These are phyloP conservation scores for Aphanoascus verrucosus DNA, from an alignment of 2,329 filamentous ascomycete genomes.

Conservation along the genomic window DNA sequence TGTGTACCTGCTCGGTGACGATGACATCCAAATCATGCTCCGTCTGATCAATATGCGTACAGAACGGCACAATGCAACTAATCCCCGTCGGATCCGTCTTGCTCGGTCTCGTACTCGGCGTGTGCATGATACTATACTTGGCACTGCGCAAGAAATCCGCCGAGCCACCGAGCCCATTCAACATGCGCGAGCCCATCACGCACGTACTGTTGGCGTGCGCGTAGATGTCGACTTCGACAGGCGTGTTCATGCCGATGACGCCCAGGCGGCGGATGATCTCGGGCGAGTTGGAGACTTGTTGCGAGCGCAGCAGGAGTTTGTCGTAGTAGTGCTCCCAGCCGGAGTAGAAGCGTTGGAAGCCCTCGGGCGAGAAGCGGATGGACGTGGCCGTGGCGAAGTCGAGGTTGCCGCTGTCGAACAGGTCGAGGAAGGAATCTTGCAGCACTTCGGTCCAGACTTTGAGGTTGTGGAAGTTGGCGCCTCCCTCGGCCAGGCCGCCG, in stretches of 20 bases:
- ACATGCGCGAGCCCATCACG: conserved; percentile 79
- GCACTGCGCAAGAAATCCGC: conserved; percentile 69
- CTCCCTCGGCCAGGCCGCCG: conserved; percentile 61
- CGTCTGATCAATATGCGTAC: conserved; percentile 83
- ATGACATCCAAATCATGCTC: conserved; percentile 88
- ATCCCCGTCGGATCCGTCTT: conserved; percentile 76
- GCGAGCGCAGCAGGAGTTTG: conserved; percentile 76
- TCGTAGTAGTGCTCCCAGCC: conserved; percentile 69
- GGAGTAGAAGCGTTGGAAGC: conserved; percentile 83
- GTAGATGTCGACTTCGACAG: conserved; percentile 89
- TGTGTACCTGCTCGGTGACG: conserved; percentile 54
- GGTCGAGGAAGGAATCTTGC: conserved; percentile 84
- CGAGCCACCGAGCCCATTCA: conserved; percentile 72
- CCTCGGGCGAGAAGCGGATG: conserved; percentile 81
- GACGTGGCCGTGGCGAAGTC: conserved; percentile 86
- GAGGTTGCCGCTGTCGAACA: conserved; percentile 77
- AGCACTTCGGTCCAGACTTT: conserved; percentile 91
- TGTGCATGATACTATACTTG: conserved; percentile 92
- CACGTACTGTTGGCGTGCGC: conserved; percentile 86
- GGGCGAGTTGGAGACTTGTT: conserved; percentile 78
- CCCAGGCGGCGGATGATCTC: conserved; percentile 82
- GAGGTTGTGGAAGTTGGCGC: conserved; percentile 72
- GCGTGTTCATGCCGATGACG: conserved; percentile 90
- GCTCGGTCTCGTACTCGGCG: conserved; percentile 65
- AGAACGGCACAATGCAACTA: conserved; percentile 85